phyloP scores from a whole-genome alignment of 257 asterid species.

The Agastache rugosa region DNA sequence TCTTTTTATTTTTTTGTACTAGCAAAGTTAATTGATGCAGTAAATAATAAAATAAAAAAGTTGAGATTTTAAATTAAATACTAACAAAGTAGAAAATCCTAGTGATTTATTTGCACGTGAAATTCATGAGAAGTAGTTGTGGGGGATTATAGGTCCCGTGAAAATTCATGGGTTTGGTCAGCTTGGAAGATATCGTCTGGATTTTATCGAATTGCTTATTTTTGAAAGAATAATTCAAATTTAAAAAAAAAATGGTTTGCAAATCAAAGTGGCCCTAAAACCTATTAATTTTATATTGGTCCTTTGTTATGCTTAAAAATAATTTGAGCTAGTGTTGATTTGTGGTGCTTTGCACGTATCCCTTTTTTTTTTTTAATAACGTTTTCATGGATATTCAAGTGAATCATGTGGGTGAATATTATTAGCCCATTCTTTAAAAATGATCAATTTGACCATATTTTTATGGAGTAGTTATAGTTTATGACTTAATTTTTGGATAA shows the following conservation, averaged over 20 bases:
- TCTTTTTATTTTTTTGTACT: not conserved
- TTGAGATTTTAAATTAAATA: conserved; percentile 6
- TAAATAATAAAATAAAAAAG: not conserved
- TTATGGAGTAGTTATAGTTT: too few relatives aligned
- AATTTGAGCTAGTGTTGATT: not conserved
- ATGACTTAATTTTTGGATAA: too few relatives aligned
- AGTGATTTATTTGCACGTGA: conserved; percentile 30
- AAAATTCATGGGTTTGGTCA: conserved; percentile 38
- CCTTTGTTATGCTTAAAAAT: conserved; percentile 24
- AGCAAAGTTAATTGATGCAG: not conserved
- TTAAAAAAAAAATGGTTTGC: not conserved
- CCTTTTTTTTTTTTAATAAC: too few relatives aligned
- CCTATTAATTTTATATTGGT: not conserved
- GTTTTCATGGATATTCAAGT: too few relatives aligned
- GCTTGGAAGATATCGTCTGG: not conserved
- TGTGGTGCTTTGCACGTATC: conserved; percentile 38
- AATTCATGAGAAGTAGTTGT: conserved; percentile 35
- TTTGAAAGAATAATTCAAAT: not conserved
- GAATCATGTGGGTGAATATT: too few relatives aligned
- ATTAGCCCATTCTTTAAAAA: too few relatives aligned
- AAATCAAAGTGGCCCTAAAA: conserved; percentile 12
- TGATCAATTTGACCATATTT: too few relatives aligned
- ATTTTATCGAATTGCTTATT: not conserved
- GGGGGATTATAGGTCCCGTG: conserved; percentile 39
- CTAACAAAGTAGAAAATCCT: conserved; percentile 17